Percentiles rank a stretch among this genome's conserved stretches.
These are phyloP conservation scores for Arachnomyces sp. DNA, from an alignment of 2,329 filamentous ascomycete species.

Conservation along the genomic window DNA sequence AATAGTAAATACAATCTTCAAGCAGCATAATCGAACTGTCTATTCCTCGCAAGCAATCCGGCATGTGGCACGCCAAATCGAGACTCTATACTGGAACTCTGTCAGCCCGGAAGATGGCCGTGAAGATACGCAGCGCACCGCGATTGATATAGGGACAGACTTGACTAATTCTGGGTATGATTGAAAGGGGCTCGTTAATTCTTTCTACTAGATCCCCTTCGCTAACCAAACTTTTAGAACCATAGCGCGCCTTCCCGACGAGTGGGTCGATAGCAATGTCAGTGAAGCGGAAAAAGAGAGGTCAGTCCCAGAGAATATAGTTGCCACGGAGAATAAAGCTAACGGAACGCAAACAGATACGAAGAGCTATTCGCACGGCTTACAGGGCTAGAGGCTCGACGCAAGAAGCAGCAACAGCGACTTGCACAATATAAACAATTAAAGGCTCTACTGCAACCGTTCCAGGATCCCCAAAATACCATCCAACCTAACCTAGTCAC, in stretches of 20 bases:
- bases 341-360: constrained; percentile 24
- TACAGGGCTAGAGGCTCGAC: constrained; percentile 36
- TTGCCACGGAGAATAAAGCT: constrained; percentile 6
- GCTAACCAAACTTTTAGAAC: constrained; percentile 23
- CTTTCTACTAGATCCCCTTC: not conserved
- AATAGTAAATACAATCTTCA: constrained; percentile 44
- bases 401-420: constrained; percentile 39
- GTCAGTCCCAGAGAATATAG: constrained; percentile 16
- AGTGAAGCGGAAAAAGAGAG: constrained; percentile 26
- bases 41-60: constrained; percentile 49
- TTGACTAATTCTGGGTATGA: constrained; percentile 32
- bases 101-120: constrained; percentile 30
- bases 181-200: too few relatives aligned
- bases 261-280: constrained; percentile 24
- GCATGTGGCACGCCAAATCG: constrained; percentile 50
- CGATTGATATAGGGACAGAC: constrained; percentile 32
- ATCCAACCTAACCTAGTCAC: constrained; percentile 51
- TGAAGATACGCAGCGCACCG: constrained; percentile 16
- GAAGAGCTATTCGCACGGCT: constrained; percentile 36
- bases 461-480: constrained; percentile 41
- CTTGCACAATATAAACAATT: constrained; percentile 42
- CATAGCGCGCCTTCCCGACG: constrained; percentile 31
- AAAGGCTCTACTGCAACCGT: constrained; percentile 41
- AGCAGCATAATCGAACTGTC: constrained; percentile 46
- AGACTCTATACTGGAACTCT: constrained; percentile 47